Percentiles rank a stretch among this genome's conserved stretches.
Evolutionary conservation across 352 stramenopile genomes (phyloP).

Genomic region (Achlya hypogyna): DNA sequence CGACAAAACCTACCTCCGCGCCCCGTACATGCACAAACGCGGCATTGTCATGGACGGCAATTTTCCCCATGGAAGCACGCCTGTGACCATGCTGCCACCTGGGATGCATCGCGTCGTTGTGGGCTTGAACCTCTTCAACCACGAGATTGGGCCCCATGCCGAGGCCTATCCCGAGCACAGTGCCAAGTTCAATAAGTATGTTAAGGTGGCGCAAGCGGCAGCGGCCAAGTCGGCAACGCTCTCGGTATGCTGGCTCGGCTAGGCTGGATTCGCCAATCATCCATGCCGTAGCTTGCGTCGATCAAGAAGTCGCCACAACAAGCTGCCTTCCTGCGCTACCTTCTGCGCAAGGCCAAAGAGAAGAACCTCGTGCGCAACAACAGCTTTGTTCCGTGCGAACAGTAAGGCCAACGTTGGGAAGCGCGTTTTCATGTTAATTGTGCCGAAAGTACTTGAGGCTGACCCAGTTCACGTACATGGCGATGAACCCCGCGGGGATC

Average conservation of each 20-base stretch:
- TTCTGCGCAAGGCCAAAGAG: constrained; percentile 50
- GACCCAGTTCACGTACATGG: constrained; percentile 75
- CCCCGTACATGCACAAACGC: constrained; percentile 45
- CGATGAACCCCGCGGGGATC: constrained; percentile 64
- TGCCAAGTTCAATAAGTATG: constrained; percentile 58
- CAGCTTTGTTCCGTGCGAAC: background rate
- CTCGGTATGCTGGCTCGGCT: background rate
- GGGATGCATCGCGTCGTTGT: constrained; percentile 48
- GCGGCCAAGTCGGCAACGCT: constrained; percentile 30
- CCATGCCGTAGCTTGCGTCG: constrained; percentile 39
- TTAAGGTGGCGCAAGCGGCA: constrained; percentile 51
- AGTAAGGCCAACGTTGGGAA: no score
- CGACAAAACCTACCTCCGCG: background rate
- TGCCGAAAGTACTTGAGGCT: constrained; percentile 83
- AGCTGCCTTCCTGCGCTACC: constrained; percentile 49
- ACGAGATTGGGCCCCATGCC: constrained; percentile 50
- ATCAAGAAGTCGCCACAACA: constrained; percentile 51
- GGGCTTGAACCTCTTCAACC: constrained; percentile 69
- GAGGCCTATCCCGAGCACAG: constrained; percentile 56
- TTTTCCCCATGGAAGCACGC: constrained; percentile 55
- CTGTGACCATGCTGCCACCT: constrained; percentile 37
- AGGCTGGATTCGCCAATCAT: constrained; percentile 14
- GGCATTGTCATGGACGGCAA: constrained; percentile 62
- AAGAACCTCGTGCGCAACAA: constrained; percentile 25
- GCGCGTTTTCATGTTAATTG: constrained; percentile 53